A percentile compares a stretch with the other conserved stretches of the same genome.
Conservation (phyloP, 176 grass and related monocot species). For the Thalia dealbata region DNA sequence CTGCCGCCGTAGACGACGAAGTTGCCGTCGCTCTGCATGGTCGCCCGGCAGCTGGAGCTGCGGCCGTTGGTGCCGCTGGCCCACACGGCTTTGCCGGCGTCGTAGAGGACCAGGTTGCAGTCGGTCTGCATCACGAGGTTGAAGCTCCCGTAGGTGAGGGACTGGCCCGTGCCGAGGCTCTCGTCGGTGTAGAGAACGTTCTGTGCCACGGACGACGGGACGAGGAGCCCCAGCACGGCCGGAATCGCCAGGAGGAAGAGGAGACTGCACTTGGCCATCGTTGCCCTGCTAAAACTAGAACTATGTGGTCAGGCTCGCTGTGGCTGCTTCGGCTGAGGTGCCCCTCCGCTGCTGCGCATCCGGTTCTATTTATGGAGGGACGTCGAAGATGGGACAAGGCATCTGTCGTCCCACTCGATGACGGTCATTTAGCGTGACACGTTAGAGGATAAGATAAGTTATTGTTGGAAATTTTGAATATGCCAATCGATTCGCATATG, state of each 20-base stretch:
- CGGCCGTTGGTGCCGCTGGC: background rate
- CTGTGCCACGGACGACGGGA: background rate
- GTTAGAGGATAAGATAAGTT: no score
- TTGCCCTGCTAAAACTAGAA: no score
- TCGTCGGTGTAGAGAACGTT: conserved; percentile 12
- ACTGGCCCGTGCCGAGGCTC: conserved; percentile 1
- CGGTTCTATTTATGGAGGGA: no score
- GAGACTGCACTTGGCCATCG: no score
- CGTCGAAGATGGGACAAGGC: no score
- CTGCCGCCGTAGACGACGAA: conserved; percentile 17
- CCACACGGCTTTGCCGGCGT: conserved; percentile 4
- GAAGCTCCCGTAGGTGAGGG: conserved; percentile 3
- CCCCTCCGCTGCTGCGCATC: no score
- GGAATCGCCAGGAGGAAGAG: background rate
- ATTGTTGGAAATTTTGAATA: no score
- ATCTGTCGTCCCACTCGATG: no score
- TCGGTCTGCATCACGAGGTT: conserved; percentile 20
- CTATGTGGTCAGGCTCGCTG: no score
- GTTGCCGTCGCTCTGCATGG: conserved; percentile 25
- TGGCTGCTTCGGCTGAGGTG: no score
- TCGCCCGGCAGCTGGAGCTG: background rate
- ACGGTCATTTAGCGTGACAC: no score
- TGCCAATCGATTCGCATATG: no score
- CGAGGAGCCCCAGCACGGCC: background rate
- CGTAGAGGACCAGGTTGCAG: conserved; percentile 33